Conservation (phyloP, 331 rosid species). For the Erythrophleum ivorense region DNA sequence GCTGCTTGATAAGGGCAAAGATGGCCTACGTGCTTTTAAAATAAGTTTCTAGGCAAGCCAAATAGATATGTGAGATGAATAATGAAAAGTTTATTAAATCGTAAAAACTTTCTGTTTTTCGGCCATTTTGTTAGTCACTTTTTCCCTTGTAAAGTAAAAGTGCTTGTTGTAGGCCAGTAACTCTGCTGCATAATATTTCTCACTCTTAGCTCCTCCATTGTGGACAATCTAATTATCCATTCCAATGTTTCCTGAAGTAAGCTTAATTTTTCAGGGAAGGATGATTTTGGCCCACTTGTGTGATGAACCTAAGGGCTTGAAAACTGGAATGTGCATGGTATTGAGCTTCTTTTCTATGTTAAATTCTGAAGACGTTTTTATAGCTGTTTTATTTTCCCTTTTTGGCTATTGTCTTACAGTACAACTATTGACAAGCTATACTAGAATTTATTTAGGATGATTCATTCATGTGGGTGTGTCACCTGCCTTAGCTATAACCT, state of each 20-base stretch:
- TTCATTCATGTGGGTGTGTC: neutral
- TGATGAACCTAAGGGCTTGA: conserved; percentile 88
- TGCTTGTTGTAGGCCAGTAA: conserved; percentile 8
- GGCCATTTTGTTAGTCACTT: conserved; percentile 12
- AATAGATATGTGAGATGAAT: neutral
- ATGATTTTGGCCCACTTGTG: conserved; percentile 86
- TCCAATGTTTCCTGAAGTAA: conserved; percentile 36
- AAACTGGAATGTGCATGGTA: conserved; percentile 98
- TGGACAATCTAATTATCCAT: conserved; percentile 18
- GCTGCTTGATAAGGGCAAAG: neutral
- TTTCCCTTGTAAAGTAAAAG: neutral
- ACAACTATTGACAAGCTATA: neutral
- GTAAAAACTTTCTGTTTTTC: neutral
- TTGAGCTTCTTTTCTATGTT: conserved; percentile 33
- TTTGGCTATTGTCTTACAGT: neutral
- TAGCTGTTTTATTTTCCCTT: neutral
- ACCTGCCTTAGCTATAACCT: neutral
- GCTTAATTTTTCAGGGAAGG: conserved; percentile 81
- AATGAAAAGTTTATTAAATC: conserved; percentile 1
- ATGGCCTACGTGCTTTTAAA: neutral
- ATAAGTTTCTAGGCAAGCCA: neutral
- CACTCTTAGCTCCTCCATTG: conserved; percentile 8
- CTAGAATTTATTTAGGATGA: neutral
- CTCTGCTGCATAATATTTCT: neutral
- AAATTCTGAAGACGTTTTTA: neutral